Evolutionary conservation across 306 rosid genomes (phyloP), one percentile per base, ranked within the genome.

Genomic region (Casuarina cunninghamiana): DNA sequence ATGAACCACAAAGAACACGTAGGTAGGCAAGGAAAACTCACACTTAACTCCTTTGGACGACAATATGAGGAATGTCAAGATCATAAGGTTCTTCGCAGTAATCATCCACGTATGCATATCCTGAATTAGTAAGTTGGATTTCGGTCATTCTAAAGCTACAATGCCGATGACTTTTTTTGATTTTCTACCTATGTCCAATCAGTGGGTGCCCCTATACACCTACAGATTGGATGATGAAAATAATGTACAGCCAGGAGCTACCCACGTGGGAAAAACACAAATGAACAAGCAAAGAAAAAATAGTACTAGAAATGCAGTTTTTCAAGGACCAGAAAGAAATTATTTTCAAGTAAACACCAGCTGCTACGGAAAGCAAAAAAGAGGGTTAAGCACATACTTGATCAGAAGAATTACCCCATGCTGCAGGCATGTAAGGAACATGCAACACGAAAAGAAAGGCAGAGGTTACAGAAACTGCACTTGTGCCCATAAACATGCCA

Each of bases 401-500:
- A 66, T 21, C 7, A 17, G 71, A 66, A 39, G 50, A n/a, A 41
- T 66, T 42, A 66, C 42, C 42, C 15, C 35, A 66, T 42, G 3
- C 48, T 3, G 49, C 71, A 66, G 0, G 49, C 32, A 66, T 39
- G 35, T 1, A 16, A 6, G 48, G 48, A 66, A 42, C 35, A 10
- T 3, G 71, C 71, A 16, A 15, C 32, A 42, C 1, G 71, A 66
- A 66, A 39, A 3, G 48, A 13, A 42, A 41, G 17, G 12, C 71
- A 42, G 19, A 49, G 71, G 50, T 7, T 42, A 3, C 13, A 17
- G 12, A 66, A 42, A 66, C 2, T 17, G 71, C 37, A 49, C 21
- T n/a, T 53, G 62, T 60, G 46, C 11, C 7, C 5, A 15, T n/a
- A 69, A 69, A 63, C 77, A 63, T 44, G 61, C 67, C 72, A 65